These are phyloP conservation scores for Heliosperma pusillum DNA, from an alignment of 148 eudicot species.

Conservation along the genomic window DNA sequence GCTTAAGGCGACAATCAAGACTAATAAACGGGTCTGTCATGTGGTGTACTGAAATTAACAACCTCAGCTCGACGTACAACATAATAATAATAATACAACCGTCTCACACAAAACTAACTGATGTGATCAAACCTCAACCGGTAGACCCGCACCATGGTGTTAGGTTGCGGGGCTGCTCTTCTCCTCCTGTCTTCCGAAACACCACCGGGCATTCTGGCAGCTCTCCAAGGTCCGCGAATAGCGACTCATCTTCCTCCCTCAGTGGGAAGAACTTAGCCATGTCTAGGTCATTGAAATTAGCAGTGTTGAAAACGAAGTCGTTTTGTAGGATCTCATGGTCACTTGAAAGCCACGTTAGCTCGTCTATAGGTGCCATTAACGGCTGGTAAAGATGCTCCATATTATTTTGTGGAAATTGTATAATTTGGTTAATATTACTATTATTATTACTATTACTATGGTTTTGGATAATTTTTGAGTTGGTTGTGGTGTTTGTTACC, in stretches of 20 bases:
- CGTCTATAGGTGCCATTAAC: conserved; percentile 18
- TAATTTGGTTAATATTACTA: background rate
- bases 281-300: conserved; percentile 25
- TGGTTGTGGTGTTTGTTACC: background rate
- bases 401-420: conserved; percentile 1
- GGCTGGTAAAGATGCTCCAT: conserved; percentile 9
- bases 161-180: conserved; percentile 29
- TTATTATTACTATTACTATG: background rate
- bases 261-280: conserved; percentile 44
- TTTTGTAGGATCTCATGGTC: conserved; percentile 19
- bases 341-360: conserved; percentile 21
- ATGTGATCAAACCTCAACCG: conserved; percentile 24
- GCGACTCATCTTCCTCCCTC: conserved; percentile 69
- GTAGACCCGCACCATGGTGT: conserved; percentile 54
- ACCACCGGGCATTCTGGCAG: conserved; percentile 79
- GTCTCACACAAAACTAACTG: too few species aligned
- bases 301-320: conserved; percentile 11
- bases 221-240: conserved; percentile 88
- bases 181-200: conserved; percentile 42
- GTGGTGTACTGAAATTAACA: background rate
- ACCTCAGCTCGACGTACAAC: background rate
- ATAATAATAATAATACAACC: too few species aligned
- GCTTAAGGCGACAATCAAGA: conserved; percentile 11
- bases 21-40: conserved; percentile 27
- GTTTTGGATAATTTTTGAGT: background rate